Conservation (phyloP, 2,329 filamentous ascomycete genomes). For the Botrytis squamosa region DNA sequence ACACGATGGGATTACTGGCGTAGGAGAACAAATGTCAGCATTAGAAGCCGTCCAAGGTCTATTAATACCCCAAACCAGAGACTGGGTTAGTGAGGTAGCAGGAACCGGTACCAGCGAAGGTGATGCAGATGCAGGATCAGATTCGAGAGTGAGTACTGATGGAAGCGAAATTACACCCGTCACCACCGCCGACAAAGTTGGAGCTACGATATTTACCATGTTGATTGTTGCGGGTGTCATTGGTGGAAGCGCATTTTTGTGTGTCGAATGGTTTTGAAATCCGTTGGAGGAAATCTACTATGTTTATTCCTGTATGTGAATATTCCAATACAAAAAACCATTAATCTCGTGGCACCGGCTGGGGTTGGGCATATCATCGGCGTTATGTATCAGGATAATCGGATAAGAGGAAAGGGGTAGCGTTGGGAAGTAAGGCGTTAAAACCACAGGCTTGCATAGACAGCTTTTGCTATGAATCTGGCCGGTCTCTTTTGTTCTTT, state of each 20-base stretch:
- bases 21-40: slow-evolving; percentile 56
- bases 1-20: slow-evolving; percentile 53
- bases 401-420: background rate
- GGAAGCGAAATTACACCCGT: slow-evolving; percentile 27
- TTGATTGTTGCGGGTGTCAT: slow-evolving; percentile 51
- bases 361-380: slow-evolving; percentile 1
- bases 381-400: background rate
- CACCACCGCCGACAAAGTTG: slow-evolving; percentile 60
- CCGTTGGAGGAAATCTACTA: slow-evolving; percentile 6
- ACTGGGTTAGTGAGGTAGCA: slow-evolving; percentile 47
- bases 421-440: background rate
- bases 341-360: background rate
- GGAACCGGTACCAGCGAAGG: slow-evolving; percentile 54
- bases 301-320: slow-evolving; percentile 6
- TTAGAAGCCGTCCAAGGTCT: slow-evolving; percentile 44
- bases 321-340: background rate
- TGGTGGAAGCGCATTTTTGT: slow-evolving; percentile 55
- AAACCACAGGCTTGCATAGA: background rate
- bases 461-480: background rate
- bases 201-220: slow-evolving; percentile 64
- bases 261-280: slow-evolving; percentile 31
- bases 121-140: slow-evolving; percentile 31
- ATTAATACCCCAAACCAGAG: slow-evolving; percentile 36
- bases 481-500: background rate
- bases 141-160: slow-evolving; percentile 11